Percentiles rank a stretch among this genome's conserved stretches.
phyloP scores from a whole-genome alignment of 192 early-diverging fungal genomes.

The Rhizophagus clarus region DNA sequence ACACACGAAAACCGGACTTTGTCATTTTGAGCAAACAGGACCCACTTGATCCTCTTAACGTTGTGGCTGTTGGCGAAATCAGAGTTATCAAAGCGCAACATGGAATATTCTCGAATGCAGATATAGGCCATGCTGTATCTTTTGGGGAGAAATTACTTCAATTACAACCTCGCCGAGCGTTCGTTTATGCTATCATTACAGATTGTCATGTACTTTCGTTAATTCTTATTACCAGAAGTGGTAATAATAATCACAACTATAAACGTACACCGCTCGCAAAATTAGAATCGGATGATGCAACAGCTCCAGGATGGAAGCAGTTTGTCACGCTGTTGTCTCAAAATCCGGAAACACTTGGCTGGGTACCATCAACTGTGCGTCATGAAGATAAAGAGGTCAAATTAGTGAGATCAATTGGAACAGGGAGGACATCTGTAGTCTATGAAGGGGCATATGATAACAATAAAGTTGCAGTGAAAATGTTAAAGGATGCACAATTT shows the following conservation, averaged over 20 bases:
- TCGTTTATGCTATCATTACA: neutral
- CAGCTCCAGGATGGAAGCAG: neutral
- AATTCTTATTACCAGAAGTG: neutral
- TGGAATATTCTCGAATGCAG: neutral
- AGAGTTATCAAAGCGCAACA: neutral
- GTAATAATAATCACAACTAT: neutral
- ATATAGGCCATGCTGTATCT: neutral
- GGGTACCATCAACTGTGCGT: neutral
- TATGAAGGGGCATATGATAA: neutral
- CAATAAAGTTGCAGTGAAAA: neutral
- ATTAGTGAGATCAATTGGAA: neutral
- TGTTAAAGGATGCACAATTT: neutral
- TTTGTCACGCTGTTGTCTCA: neutral
- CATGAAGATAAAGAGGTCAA: neutral
- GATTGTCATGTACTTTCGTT: neutral
- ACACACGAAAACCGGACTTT: neutral
- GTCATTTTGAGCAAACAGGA: neutral
- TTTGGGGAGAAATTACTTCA: slow-evolving; percentile 1
- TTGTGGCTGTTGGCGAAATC: neutral
- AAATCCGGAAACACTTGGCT: neutral
- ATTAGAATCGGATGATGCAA: neutral
- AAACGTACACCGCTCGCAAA: neutral
- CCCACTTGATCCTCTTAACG: neutral
- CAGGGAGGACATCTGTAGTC: neutral
- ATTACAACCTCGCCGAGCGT: neutral